phyloP scores from a whole-genome alignment of 73 alveolate species.

The Stentor coeruleus region DNA sequence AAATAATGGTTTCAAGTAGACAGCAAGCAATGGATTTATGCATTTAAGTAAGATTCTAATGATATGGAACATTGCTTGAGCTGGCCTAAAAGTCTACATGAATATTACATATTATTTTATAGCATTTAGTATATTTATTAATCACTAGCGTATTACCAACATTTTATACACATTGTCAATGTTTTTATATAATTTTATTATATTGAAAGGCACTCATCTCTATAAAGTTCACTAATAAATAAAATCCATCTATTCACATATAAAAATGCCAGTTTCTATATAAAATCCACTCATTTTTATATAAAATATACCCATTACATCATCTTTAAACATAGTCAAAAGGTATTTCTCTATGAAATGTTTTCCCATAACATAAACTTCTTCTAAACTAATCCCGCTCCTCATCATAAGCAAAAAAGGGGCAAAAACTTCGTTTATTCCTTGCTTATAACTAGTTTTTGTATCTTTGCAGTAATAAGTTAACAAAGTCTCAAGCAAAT shows the following conservation, averaged over 20 bases:
- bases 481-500: constrained; percentile 46
- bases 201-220: too few relatives aligned
- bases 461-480: constrained; percentile 57
- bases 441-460: constrained; percentile 63
- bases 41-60: not conserved
- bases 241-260: too few relatives aligned
- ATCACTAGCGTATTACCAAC: too few relatives aligned
- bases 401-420: constrained; percentile 44
- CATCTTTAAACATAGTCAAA: not conserved
- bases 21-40: not conserved
- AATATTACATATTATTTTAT: not conserved
- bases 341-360: not conserved
- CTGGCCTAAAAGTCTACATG: constrained; percentile 10
- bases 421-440: constrained; percentile 65
- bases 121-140: not conserved
- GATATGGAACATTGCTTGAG: not conserved
- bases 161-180: too few relatives aligned
- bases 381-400: not conserved
- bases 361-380: not conserved
- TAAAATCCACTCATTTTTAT: too few relatives aligned
- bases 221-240: too few relatives aligned
- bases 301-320: not conserved
- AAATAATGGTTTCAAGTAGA: not conserved
- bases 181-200: too few relatives aligned
- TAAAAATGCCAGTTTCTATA: too few relatives aligned